Evolutionary conservation across 495 filamentous ascomycete species (phyloP).

Genomic region (Evernia prunastri): DNA sequence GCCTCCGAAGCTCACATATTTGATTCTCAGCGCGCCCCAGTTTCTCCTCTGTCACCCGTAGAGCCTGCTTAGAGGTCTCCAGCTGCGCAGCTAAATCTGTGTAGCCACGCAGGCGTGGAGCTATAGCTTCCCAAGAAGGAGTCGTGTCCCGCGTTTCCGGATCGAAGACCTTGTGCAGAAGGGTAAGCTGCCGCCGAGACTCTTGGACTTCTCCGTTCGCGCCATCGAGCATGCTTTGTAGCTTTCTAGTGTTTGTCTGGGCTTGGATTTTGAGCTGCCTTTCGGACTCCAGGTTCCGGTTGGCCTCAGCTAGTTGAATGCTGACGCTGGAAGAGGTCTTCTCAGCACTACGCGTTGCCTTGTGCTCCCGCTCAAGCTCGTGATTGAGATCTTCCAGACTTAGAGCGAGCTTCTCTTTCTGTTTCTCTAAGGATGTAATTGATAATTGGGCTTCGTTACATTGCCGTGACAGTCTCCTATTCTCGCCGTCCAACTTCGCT

Average conservation of each 20-base stretch:
- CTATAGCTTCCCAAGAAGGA: conserved; percentile 56
- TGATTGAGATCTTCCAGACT: conserved; percentile 91
- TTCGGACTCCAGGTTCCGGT: conserved; percentile 85
- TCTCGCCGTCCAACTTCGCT: conserved; percentile 73
- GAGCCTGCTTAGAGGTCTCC: conserved; percentile 78
- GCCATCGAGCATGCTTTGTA: conserved; percentile 69
- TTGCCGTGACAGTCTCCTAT: conserved; percentile 71
- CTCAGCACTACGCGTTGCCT: conserved; percentile 84
- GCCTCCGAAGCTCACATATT: conserved; percentile 66
- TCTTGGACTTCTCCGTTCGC: conserved; percentile 73
- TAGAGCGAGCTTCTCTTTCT: conserved; percentile 88
- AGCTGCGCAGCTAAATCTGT: conserved; percentile 82
- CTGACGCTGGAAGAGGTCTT: conserved; percentile 77
- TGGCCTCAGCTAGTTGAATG: conserved; percentile 80
- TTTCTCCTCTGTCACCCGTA: conserved; percentile 79
- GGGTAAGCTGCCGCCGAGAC: conserved; percentile 68
- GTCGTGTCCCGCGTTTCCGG: conserved; percentile 59
- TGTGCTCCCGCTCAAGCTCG: conserved; percentile 84
- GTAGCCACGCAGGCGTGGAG: conserved; percentile 54
- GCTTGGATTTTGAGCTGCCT: conserved; percentile 78
- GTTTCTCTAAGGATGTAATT: conserved; percentile 83
- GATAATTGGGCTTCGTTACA: conserved; percentile 82
- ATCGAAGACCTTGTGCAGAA: conserved; percentile 79
- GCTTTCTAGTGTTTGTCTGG: conserved; percentile 73
- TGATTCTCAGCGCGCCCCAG: conserved; percentile 79